A percentile compares a stretch with the other conserved stretches of the same genome.
Conservation (phyloP, 2,329 filamentous ascomycete species). For the Fusarium sp. region DNA sequence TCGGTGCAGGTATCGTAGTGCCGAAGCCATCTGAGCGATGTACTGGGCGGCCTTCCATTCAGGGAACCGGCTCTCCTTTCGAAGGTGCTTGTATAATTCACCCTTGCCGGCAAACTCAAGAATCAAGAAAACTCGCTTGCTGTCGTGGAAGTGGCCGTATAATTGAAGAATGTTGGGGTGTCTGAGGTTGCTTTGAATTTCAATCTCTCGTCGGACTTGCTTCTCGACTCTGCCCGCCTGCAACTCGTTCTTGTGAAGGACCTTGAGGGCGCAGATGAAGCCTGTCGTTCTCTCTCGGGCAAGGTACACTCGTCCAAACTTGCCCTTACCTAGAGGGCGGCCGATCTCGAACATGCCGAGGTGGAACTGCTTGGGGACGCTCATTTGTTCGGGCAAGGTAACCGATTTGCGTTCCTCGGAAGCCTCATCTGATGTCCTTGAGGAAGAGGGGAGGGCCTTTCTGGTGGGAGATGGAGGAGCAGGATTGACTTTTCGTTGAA, state of each 20-base stretch:
- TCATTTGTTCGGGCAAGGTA: constrained; percentile 69
- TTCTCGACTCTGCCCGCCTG: constrained; percentile 83
- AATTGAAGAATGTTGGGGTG: constrained; percentile 87
- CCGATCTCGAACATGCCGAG: constrained; percentile 96
- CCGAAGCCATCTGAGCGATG: constrained; percentile 88
- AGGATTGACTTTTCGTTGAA: constrained; percentile 64
- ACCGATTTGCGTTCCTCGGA: constrained; percentile 65
- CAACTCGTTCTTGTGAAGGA: constrained; percentile 85
- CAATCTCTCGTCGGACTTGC: constrained; percentile 87
- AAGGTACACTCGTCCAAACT: constrained; percentile 88
- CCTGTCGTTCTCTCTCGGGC: constrained; percentile 82
- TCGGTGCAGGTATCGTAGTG: constrained; percentile 89
- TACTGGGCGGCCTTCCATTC: constrained; percentile 90
- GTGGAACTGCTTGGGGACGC: constrained; percentile 77
- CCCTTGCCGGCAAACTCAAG: constrained; percentile 88
- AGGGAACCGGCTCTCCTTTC: constrained; percentile 81
- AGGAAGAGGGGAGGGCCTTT: constrained; percentile 61
- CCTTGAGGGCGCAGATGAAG: constrained; percentile 88
- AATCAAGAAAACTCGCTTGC: constrained; percentile 87
- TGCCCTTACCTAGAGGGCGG: constrained; percentile 86
- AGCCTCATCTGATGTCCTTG: constrained; percentile 63
- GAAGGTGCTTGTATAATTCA: constrained; percentile 88
- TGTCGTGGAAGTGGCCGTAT: constrained; percentile 90
- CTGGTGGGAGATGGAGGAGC: constrained; percentile 65
- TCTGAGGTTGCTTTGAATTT: constrained; percentile 87